Evolutionary conservation across 345 rosid genomes (phyloP), one percentile per base, ranked within the genome.

Genomic region (Lumnitzera racemosa): DNA sequence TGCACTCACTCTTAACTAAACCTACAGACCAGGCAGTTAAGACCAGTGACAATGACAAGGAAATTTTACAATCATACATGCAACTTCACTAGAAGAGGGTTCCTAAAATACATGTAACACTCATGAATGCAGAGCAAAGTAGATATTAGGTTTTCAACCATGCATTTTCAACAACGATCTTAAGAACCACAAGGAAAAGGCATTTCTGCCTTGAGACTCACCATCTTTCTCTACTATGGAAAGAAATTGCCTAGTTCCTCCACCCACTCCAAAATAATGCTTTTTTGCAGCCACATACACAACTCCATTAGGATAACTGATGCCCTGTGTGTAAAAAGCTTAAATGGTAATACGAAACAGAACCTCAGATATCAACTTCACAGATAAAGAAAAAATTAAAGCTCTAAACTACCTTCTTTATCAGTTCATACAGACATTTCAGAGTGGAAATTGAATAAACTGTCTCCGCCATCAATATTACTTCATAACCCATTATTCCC

Each of bases 221-320:
- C 99, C 92, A 54, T 88, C 89, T 71, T 86, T 83, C 64, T 84
- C 91, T 55, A 89, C 74, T 77, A 87, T 72, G 52, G 92, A 81
- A 31, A 94, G 71, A 71, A 94, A 94, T 63, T 78, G 89, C 47
- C 89, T 68, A 13, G 99, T 84, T 70, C 97, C 99, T 17, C 96
- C 99, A 24, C 99, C 97, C 49, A 94, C 99, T 20, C 99, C 99
- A 49, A 90, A 90, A 76, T 94, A 89, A 66, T 90, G 78, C 68
- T 90, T 94, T 78, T 94, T 94, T 58, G 91, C 97, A 57, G 99
- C 85, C 84, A 92, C 64, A 65, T 86, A 94, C 14, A 79, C 89
- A 58, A 69, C 86, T 64, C 97, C 99, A 70, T 69, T 61, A 49
- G 90, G 84, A 60, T 31, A 63, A 43, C 66, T 74, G 61, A 81